Conservation (phyloP, 768 basidiomycete genomes). For the Psilocybe sp. region DNA sequence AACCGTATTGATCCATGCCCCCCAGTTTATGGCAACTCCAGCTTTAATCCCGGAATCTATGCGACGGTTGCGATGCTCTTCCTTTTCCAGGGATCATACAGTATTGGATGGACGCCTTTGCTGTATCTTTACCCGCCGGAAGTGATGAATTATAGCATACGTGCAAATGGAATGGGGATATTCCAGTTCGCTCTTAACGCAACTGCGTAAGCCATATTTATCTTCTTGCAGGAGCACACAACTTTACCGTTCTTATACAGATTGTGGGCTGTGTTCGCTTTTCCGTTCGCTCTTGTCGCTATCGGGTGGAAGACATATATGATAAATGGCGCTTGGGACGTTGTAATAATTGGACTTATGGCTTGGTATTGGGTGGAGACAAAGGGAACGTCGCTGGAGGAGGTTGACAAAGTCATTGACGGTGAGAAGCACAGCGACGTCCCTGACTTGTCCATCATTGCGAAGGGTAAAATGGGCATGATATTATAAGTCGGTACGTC, state of each 20-base stretch:
- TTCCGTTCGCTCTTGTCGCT: slow-evolving; percentile 13
- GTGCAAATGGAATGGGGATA: slow-evolving; percentile 15
- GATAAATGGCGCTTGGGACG: slow-evolving; percentile 16
- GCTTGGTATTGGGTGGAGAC: slow-evolving; percentile 16
- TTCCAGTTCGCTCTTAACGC: slow-evolving; percentile 15
- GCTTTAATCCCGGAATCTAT: slow-evolving; percentile 12
- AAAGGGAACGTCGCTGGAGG: slow-evolving; percentile 13
- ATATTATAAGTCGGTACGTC: too few species aligned
- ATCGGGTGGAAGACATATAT: slow-evolving; percentile 16
- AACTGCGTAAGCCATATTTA: slow-evolving; percentile 9
- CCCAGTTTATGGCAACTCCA: slow-evolving; percentile 9
- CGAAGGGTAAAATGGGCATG: neutral
- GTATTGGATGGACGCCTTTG: slow-evolving; percentile 15
- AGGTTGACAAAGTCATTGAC: slow-evolving; percentile 11
- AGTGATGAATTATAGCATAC: slow-evolving; percentile 14
- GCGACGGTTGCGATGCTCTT: slow-evolving; percentile 15
- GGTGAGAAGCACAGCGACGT: slow-evolving; percentile 11
- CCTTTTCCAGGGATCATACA: slow-evolving; percentile 16
- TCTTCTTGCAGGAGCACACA: neutral
- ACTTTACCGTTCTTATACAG: neutral
- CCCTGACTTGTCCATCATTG: slow-evolving; percentile 2
- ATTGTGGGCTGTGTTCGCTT: slow-evolving; percentile 11
- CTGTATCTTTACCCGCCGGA: slow-evolving; percentile 15
- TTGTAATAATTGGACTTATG: slow-evolving; percentile 12
- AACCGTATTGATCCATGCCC: neutral